phyloP scores from a whole-genome alignment of 768 basidiomycete species.

The Panus rudis region DNA sequence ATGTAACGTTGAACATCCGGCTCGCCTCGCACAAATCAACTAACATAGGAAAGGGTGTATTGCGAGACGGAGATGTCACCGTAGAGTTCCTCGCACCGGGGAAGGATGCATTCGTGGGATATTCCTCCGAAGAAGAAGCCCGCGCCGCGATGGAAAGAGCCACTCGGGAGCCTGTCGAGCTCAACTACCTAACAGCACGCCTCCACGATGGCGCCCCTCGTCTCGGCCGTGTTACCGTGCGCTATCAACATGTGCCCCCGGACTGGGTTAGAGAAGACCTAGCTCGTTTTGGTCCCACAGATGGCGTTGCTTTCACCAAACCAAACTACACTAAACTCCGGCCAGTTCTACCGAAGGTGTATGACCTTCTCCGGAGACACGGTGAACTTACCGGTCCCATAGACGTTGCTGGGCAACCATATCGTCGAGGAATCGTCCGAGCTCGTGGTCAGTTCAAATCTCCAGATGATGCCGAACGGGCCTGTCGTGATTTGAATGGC shows the following conservation, averaged over 20 bases:
- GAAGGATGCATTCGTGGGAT: slow-evolving; percentile 58
- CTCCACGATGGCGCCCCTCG: slow-evolving; percentile 53
- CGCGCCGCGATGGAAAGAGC: slow-evolving; percentile 41
- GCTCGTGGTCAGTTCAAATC: slow-evolving; percentile 53
- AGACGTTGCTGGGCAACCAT: slow-evolving; percentile 44
- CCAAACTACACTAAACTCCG: slow-evolving; percentile 36
- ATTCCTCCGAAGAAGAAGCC: slow-evolving; percentile 41
- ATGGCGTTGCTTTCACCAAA: slow-evolving; percentile 45
- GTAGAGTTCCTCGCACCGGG: slow-evolving; percentile 55
- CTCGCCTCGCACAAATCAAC: slow-evolving; percentile 34
- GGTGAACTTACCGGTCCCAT: slow-evolving; percentile 37
- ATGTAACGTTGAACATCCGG: slow-evolving; percentile 35
- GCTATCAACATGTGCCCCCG: slow-evolving; percentile 47
- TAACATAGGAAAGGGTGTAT: slow-evolving; percentile 26
- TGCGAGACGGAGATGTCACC: slow-evolving; percentile 50
- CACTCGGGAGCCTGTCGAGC: slow-evolving; percentile 25
- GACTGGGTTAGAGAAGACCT: slow-evolving; percentile 35
- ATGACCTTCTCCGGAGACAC: slow-evolving; percentile 27
- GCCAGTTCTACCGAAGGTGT: slow-evolving; percentile 32
- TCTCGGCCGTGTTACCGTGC: slow-evolving; percentile 54
- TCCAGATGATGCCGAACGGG: slow-evolving; percentile 43
- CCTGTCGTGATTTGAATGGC: slow-evolving; percentile 40
- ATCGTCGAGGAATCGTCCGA: slow-evolving; percentile 38
- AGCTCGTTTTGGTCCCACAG: slow-evolving; percentile 37
- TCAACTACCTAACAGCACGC: slow-evolving; percentile 38